Conservation (phyloP, 192 early-diverging fungal genomes). For the Rhizoclosmatium sp. region DNA sequence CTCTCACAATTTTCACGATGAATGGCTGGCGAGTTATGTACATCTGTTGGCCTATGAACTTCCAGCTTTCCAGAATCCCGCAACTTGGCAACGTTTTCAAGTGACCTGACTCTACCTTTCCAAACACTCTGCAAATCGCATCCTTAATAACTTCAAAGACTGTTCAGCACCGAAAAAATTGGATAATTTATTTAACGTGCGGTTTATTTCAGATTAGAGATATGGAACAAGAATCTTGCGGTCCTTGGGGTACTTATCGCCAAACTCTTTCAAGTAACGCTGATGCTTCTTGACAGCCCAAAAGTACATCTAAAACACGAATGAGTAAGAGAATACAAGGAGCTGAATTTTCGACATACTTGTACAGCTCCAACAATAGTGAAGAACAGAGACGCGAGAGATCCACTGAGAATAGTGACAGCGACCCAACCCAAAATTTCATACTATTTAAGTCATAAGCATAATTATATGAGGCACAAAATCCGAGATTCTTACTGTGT, state of each 20-base stretch:
- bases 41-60: too few relatives aligned
- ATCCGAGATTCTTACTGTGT: constrained; percentile 52
- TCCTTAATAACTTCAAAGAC: too few relatives aligned
- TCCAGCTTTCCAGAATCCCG: too few relatives aligned
- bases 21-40: too few relatives aligned
- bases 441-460: constrained; percentile 50
- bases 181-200: too few relatives aligned
- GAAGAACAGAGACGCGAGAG: constrained; percentile 60
- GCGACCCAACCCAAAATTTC: constrained; percentile 85
- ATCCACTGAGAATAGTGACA: constrained; percentile 76
- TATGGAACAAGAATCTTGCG: constrained; percentile 70
- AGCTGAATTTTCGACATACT: too few relatives aligned
- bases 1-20: too few relatives aligned
- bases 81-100: too few relatives aligned
- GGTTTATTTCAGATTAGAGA: constrained; percentile 8
- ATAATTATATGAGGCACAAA: neutral
- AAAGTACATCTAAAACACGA: constrained; percentile 80
- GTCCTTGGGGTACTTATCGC: constrained; percentile 80
- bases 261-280: constrained; percentile 89
- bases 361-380: constrained; percentile 38
- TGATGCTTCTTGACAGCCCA: constrained; percentile 98
- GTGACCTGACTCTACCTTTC: too few relatives aligned
- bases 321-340: constrained; percentile 54
- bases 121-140: too few relatives aligned
- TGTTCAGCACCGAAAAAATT: too few relatives aligned